Evolutionary conservation across 805 yeast species (phyloP), one percentile per base, ranked within the genome.

Genomic region (Starmerella potacharoeniae): DNA sequence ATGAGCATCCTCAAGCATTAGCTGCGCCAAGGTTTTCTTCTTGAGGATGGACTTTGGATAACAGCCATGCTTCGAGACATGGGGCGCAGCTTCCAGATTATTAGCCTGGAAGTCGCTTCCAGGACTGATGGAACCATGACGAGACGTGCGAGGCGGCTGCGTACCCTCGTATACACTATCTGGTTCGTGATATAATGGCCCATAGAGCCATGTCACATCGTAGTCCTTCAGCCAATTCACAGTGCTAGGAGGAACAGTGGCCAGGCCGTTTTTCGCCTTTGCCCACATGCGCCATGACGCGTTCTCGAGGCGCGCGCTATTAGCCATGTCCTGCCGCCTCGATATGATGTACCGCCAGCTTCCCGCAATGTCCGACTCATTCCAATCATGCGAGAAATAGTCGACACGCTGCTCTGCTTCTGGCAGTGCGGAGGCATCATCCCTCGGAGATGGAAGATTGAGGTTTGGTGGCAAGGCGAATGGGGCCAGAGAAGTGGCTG

Each of bases 271-370:
- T 61, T 84, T 78, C 51, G 86, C 76, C 70, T 90, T 89, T 13
- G 91, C 84, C 97, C 97, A 91, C 17, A 95, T 88, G 66, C 97
- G 77, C 97, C 97, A 91, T 50, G 86, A 77, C 14, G 96, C 91
- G 64, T 86, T 86, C 65, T 86, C 90, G 46, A 86, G 72, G 49
- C 95, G 73, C 8, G 86, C 95, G 61, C 81, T 80, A 73, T 81
- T 82, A 41, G 96, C 95, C 58, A 86, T 84, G 65, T 86, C 91
- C 60, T 86, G 86, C 47, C 95, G 78, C 62, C 85, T 81, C 58
- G 81, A 71, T 44, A 88, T 89, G 55, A 93, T 84, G 67, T 93
- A 93, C 61, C 96, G 77, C 99, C 99, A 93, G 34, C 96, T 87
- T 59, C 86, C 86, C 11, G 95, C 86, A 34, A 93, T 86, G 67